Conservation (phyloP, 768 basidiomycete genomes). For the Mycena chlorophos region DNA sequence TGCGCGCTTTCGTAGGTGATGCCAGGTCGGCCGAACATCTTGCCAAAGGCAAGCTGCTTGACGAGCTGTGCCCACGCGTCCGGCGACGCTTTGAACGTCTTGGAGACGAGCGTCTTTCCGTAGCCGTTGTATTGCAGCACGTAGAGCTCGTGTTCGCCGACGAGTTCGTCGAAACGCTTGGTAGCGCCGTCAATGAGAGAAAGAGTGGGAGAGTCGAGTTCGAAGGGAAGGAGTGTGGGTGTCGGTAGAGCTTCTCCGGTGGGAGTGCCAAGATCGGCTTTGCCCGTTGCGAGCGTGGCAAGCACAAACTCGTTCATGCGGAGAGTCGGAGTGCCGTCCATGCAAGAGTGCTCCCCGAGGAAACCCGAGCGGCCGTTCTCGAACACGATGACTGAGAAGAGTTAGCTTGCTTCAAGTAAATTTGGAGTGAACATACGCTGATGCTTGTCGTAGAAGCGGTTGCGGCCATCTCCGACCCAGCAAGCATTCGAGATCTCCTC, state of each 20-base stretch:
- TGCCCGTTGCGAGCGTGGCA: constrained; percentile 68
- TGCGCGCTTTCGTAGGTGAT: constrained; percentile 93
- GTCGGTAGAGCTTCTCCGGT: constrained; percentile 44
- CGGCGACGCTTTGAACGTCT: constrained; percentile 78
- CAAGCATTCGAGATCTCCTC: constrained; percentile 79
- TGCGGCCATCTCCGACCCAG: constrained; percentile 90
- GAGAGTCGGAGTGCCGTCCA: constrained; percentile 95
- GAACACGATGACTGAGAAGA: constrained; percentile 78
- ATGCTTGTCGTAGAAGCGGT: constrained; percentile 97
- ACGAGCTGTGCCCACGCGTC: constrained; percentile 96
- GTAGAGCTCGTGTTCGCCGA: constrained; percentile 77
- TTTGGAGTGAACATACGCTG: constrained; percentile 58
- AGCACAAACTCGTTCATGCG: constrained; percentile 94
- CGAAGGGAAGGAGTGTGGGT: constrained; percentile 72
- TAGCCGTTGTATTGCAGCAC: constrained; percentile 86
- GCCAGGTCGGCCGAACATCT: constrained; percentile 72
- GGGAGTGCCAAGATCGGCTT: constrained; percentile 71
- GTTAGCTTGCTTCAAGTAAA: constrained; percentile 1
- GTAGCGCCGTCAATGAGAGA: constrained; percentile 59
- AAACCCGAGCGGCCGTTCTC: constrained; percentile 95
- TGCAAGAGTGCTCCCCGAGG: constrained; percentile 82
- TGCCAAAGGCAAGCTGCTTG: constrained; percentile 94
- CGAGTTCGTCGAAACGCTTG: constrained; percentile 70
- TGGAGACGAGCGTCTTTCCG: constrained; percentile 79
- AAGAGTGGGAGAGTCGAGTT: constrained; percentile 55